phyloP scores from a whole-genome alignment of 2,329 filamentous ascomycete genomes.

The Drechslera avenae region DNA sequence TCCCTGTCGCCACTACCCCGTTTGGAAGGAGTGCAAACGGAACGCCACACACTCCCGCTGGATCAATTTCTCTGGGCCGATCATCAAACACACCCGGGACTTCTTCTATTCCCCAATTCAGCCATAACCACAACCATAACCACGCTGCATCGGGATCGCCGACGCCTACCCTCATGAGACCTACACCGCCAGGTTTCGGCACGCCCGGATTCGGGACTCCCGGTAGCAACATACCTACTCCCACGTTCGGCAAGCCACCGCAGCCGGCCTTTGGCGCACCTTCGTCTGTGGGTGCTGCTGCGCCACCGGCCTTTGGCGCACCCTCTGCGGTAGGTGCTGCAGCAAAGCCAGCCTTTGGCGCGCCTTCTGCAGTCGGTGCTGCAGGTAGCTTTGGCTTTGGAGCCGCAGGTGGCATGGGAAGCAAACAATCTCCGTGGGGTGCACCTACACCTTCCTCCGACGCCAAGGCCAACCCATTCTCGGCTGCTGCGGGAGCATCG shows the following conservation, averaged over 20 bases:
- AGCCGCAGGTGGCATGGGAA: constrained; percentile 24
- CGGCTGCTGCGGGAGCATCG: constrained; percentile 23
- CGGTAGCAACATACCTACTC: constrained; percentile 24
- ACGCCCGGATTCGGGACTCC: constrained; percentile 20
- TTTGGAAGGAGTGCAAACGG: constrained; percentile 22
- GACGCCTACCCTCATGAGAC: constrained; percentile 14
- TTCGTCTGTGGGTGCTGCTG: constrained; percentile 15
- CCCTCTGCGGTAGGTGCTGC: constrained; percentile 20
- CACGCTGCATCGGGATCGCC: constrained; percentile 10
- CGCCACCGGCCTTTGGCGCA: constrained; percentile 29
- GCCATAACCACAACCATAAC: not conserved
- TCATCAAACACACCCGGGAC: constrained; percentile 33
- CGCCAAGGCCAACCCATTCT: constrained; percentile 43
- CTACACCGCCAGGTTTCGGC: constrained; percentile 32
- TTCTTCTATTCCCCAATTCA: constrained; percentile 19
- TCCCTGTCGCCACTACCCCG: constrained; percentile 13
- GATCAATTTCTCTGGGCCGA: constrained; percentile 14
- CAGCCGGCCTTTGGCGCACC: constrained; percentile 30
- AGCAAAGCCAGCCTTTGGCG: constrained; percentile 33
- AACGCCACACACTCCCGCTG: constrained; percentile 1
- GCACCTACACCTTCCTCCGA: constrained; percentile 28
- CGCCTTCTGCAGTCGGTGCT: constrained; percentile 25
- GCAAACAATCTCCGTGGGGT: constrained; percentile 30
- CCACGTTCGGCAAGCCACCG: constrained; percentile 20
- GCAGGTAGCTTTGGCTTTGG: constrained; percentile 39